Evolutionary conservation across 2,329 filamentous ascomycete genomes (phyloP), one percentile per base, ranked within the genome.

Genomic region (Aspergillus sp.): DNA sequence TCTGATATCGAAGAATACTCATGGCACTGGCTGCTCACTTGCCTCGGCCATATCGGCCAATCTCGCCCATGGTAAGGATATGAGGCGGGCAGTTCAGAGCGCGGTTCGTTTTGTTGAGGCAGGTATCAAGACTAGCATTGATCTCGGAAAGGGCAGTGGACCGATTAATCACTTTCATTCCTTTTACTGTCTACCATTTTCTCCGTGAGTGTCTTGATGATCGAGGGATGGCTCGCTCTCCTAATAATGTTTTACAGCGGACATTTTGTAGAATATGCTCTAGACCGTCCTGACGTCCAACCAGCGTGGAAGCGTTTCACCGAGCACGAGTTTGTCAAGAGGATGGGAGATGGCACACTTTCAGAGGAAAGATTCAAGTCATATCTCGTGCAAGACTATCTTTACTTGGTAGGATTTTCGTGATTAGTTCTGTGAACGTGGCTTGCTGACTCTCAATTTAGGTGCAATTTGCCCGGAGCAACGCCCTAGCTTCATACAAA

Each of bases 1-100:
- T 71, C 82, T 91, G 63, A 78, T 82, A 9, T 92, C 89, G 8
- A 89, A 82, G 61, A 94, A 94, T 71, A 98, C 94, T 0, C 95
- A 99, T 70, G 95, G 95, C 0, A 98, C 95, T 0, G 95, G 95
- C 4, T 99, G 95, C 72, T 96, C 92, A 9, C 83, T 98, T 61
- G 95, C 95, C 43, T 97, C 87, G 45, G 87, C 87, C 5, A 87
- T 89, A 67, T 85, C 87, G 1, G 87, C 84, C 56, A 87, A 88
- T 63, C 74, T 89, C 13, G 84, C 85, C 3, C 73, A 72, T 3
- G 83, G 81, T 0, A 77, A 81, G 63, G 72, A 75, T 50, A 73
- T 86, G 57, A 71, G 74, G 12, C 75, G 79, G 58, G 84, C 86
- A 12, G 82, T 88, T 4, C 79, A 79, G 49, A 76, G 77, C 60